A percentile compares a stretch with the other conserved stretches of the same genome.
Evolutionary conservation across 441 rosid genomes (phyloP).

Genomic region (Gossypium laxum): DNA sequence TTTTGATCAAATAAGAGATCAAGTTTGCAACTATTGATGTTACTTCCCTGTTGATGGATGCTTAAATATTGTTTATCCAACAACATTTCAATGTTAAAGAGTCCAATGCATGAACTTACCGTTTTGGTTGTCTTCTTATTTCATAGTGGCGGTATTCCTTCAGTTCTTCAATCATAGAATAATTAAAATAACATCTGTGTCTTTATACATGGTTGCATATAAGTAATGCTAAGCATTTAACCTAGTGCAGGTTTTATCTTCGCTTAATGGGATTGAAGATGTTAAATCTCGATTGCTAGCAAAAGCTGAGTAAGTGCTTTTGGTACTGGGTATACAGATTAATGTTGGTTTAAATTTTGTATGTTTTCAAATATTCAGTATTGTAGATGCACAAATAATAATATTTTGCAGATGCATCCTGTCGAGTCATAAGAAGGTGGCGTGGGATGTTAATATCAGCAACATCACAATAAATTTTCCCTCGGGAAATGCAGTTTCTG

Average conservation of each 20-base stretch:
- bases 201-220: neutral
- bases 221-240: slow-evolving; percentile 8
- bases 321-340: neutral
- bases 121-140: neutral
- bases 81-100: neutral
- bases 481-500: slow-evolving; percentile 36
- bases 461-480: slow-evolving; percentile 45
- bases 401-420: slow-evolving; percentile 52
- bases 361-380: neutral
- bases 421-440: slow-evolving; percentile 48
- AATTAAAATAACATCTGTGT: neutral
- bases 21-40: neutral
- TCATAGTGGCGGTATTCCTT: neutral
- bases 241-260: slow-evolving; percentile 54
- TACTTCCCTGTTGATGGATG: neutral
- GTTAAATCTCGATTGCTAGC: slow-evolving; percentile 53
- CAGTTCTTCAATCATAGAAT: neutral
- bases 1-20: neutral
- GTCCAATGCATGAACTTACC: neutral
- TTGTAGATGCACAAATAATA: slow-evolving; percentile 10
- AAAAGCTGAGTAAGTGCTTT: slow-evolving; percentile 65
- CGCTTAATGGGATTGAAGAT: slow-evolving; percentile 62
- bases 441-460: slow-evolving; percentile 53
- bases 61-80: neutral
- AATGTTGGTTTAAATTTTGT: neutral